Percentiles rank a stretch among this genome's conserved stretches.
Conservation (phyloP, 208 protist species). For the Borovskyia barvae region DNA sequence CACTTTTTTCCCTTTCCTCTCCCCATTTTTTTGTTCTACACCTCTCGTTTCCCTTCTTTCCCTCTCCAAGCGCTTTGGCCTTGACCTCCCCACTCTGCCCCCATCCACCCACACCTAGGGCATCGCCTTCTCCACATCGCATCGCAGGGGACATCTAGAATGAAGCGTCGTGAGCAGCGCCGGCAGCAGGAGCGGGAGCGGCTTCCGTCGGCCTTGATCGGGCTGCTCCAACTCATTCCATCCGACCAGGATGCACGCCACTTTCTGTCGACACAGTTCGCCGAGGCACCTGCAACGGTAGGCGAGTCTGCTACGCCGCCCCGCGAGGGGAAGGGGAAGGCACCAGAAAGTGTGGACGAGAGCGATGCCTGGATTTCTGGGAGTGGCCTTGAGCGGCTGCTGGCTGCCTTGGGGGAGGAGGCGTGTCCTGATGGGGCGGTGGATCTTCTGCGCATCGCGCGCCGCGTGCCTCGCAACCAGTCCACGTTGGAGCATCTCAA, state of each 20-base stretch:
- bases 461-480: constrained; percentile 77
- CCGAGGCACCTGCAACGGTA: not conserved
- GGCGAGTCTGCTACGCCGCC: not conserved
- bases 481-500: constrained; percentile 65
- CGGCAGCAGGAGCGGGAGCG: constrained; percentile 71
- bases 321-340: not conserved
- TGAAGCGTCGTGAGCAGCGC: constrained; percentile 62
- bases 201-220: constrained; percentile 42
- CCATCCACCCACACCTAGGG: too few species aligned
- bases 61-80: constrained; percentile 1
- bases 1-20: not conserved
- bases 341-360: too few species aligned
- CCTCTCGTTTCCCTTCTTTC: constrained; percentile 2
- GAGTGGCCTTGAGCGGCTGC: constrained; percentile 47
- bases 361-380: constrained; percentile 46
- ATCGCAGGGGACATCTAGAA: too few species aligned
- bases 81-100: too few species aligned
- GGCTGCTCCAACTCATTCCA: constrained; percentile 49
- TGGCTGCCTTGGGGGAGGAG: constrained; percentile 49
- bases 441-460: constrained; percentile 64
- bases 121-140: too few species aligned
- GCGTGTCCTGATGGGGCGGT: constrained; percentile 36
- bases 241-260: constrained; percentile 38
- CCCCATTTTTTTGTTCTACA: constrained; percentile 1
- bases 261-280: constrained; percentile 36